phyloP scores from a whole-genome alignment of 192 early-diverging fungal species.

The Thamnidium elegans region DNA sequence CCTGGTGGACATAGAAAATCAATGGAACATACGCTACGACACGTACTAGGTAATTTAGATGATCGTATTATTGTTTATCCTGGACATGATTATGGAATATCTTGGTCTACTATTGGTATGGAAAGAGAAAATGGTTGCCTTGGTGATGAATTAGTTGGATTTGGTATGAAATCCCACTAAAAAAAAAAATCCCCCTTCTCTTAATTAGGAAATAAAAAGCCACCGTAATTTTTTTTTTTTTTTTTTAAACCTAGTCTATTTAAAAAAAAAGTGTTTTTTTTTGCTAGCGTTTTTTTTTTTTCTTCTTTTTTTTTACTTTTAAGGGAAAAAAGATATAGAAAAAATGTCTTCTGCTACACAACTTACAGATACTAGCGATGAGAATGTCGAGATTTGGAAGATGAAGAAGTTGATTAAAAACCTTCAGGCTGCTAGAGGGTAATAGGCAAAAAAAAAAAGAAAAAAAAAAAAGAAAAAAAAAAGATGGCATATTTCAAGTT shows the following conservation, averaged over 20 bases:
- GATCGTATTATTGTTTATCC: slow-evolving; percentile 77
- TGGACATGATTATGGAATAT: slow-evolving; percentile 87
- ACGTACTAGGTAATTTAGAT: slow-evolving; percentile 53
- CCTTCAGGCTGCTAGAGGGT: slow-evolving; percentile 88
- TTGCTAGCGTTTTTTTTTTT: not conserved
- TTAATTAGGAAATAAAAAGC: not conserved
- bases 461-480: not conserved
- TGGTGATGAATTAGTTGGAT: slow-evolving; percentile 41
- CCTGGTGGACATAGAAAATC: slow-evolving; percentile 63
- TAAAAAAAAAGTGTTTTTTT: not conserved
- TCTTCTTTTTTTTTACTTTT: not conserved
- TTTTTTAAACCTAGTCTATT: not conserved
- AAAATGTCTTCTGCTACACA: slow-evolving; percentile 13
- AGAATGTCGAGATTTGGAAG: slow-evolving; percentile 97
- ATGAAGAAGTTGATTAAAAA: slow-evolving; percentile 98
- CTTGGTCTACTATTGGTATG: slow-evolving; percentile 77
- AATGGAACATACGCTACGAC: slow-evolving; percentile 72
- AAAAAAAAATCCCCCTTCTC: not conserved
- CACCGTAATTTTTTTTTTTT: not conserved
- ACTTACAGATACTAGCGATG: slow-evolving; percentile 52
- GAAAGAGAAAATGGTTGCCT: slow-evolving; percentile 42
- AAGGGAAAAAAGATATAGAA: not conserved
- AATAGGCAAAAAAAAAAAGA: too few relatives aligned
- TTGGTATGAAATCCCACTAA: slow-evolving; percentile 19
- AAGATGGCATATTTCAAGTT: not conserved